A percentile compares a stretch with the other conserved stretches of the same genome.
These are phyloP conservation scores for Vaucheria bursata DNA, from an alignment of 352 stramenopile species.

Conservation along the genomic window DNA sequence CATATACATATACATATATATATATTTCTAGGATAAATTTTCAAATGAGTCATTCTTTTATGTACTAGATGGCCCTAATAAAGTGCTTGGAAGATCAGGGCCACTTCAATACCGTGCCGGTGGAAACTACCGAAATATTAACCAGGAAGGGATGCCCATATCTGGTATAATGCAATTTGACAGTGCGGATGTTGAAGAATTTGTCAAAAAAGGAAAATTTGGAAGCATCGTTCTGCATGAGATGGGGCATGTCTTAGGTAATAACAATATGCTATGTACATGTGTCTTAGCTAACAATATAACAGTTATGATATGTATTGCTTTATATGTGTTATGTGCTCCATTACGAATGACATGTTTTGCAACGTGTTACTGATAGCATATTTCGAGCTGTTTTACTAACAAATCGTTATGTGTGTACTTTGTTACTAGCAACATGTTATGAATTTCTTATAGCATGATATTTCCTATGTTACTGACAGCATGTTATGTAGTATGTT, in stretches of 20 bases:
- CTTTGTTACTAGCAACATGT: not conserved
- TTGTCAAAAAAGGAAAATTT: not conserved
- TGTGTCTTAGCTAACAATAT: not conserved
- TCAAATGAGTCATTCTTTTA: too few species aligned
- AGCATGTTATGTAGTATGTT: too few species aligned
- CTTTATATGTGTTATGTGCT: not conserved
- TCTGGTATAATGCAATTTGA: not conserved
- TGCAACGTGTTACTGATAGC: not conserved
- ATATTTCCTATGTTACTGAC: too few species aligned
- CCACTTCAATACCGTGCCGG: not conserved
- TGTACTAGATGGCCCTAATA: not conserved
- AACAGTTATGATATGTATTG: not conserved
- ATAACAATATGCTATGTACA: not conserved
- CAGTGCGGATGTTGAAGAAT: not conserved
- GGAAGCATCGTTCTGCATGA: not conserved
- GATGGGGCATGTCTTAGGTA: constrained; percentile 6
- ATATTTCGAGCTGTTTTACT: not conserved
- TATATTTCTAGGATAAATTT: too few species aligned
- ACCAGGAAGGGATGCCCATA: not conserved
- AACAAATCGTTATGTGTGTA: not conserved
- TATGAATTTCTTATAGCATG: not conserved
- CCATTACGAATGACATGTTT: not conserved
- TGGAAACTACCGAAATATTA: not conserved
- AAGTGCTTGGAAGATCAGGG: not conserved
- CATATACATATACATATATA: too few species aligned